phyloP scores from a whole-genome alignment of 257 asterid genomes.

The Mitragyna speciosa region DNA sequence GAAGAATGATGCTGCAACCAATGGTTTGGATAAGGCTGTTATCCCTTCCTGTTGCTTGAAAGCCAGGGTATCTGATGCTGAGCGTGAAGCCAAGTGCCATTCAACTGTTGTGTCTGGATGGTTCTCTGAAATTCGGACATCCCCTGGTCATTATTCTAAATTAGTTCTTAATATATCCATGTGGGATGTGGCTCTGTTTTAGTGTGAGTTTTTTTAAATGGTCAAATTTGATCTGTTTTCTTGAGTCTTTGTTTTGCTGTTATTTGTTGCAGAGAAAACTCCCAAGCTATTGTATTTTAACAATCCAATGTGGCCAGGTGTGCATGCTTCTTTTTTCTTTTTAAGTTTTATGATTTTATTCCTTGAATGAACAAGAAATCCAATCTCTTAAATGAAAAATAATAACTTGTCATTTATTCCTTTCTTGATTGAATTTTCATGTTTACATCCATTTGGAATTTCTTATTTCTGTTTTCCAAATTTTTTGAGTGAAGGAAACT shows the following conservation, averaged over 20 bases:
- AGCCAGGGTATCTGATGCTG: conserved; percentile 67
- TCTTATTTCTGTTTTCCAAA: not conserved
- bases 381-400: not conserved
- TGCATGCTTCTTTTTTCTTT: not conserved
- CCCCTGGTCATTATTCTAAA: conserved; percentile 44
- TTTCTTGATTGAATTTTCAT: not conserved
- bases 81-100: conserved; percentile 65
- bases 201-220: not conserved
- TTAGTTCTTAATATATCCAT: not conserved
- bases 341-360: not conserved
- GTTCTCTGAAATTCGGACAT: conserved; percentile 60
- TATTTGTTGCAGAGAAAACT: conserved; percentile 44
- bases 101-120: conserved; percentile 95
- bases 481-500: not conserved
- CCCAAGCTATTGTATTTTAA: conserved; percentile 56
- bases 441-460: not conserved
- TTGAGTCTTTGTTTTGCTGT: conserved; percentile 15
- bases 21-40: conserved; percentile 41
- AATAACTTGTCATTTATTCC: not conserved
- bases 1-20: conserved; percentile 68
- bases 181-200: conserved; percentile 1
- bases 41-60: conserved; percentile 93
- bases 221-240: conserved; percentile 7
- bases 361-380: not conserved
- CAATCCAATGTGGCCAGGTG: conserved; percentile 99